Evolutionary conservation across 192 early-diverging fungal species (phyloP), one percentile per base, ranked within the genome.

Genomic region (Chytriomyces confervae): DNA sequence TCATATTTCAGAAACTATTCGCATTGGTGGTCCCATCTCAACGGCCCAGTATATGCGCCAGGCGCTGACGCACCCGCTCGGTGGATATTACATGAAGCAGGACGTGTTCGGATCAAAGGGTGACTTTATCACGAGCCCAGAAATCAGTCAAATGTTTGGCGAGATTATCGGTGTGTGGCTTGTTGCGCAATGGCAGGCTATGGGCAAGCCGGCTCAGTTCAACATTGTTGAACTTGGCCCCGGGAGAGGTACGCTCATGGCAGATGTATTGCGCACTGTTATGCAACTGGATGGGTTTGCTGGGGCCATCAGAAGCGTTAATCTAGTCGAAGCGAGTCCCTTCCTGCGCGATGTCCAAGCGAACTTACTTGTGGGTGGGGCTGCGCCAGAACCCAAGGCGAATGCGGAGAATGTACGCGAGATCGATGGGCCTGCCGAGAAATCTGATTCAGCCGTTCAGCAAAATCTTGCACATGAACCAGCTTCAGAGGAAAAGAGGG

Each of bases 101-200:
- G 93, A 97, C 77, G 94, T 96, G 9, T 94, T 99, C 87, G 97
- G 97, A 18, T 75, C 79, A 10, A 68, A 93, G 68, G 96, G 96
- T 13, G 97, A 99, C 76, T 99, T 99, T 85, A 91, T 92, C 18
- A 99, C 97, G 5, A 95, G 94, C 8, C 97, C 97, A 5, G 97
- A 99, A 81, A 96, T 99, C 80, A 93, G 91, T 79, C 96, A 99
- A 85, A 94, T 97, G 91, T 99, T 97, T 92, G 96, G 97, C 46
- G 97, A 97, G 90, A 65, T 97, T 3, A 77, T 97, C 50, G 96
- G 92, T 9, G 89, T 99, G 6, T 98, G 95, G 95, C 94, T 93
- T 69, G 83, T 95, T 20, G 81, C 92, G 13, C 90, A 94, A 62
- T 98, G 96, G 96, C 79, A 90, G 75, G 77, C 79, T 50, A 86